These are phyloP conservation scores for Trichoderma sp. DNA, from an alignment of 2,329 filamentous ascomycete species.

Conservation along the genomic window DNA sequence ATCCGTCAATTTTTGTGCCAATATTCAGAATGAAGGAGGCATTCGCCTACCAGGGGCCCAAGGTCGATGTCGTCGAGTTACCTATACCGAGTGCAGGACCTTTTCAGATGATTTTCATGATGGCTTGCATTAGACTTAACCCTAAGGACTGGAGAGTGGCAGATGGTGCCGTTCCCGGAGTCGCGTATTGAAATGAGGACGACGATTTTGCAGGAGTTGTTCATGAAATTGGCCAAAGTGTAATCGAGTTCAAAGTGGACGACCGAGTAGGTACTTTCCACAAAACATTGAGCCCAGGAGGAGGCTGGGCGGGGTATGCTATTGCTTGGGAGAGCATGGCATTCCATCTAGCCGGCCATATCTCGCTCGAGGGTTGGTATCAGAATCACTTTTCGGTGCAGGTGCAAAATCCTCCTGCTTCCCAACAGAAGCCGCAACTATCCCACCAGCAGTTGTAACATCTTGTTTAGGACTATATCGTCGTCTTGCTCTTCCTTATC, in stretches of 20 bases:
- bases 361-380: constrained; percentile 43
- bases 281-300: constrained; percentile 33
- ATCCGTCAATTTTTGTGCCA: neutral
- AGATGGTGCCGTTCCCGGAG: neutral
- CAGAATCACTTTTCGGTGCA: constrained; percentile 1
- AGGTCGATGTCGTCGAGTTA: constrained; percentile 2
- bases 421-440: neutral
- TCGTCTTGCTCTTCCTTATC: neutral
- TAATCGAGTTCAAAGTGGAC: constrained; percentile 29
- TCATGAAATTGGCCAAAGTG: constrained; percentile 22
- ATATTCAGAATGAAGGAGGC: constrained; percentile 16
- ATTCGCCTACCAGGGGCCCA: neutral
- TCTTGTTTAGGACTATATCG: constrained; percentile 41
- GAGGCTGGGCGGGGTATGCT: constrained; percentile 58
- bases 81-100: constrained; percentile 15
- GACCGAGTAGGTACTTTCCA: constrained; percentile 47
- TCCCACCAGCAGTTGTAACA: constrained; percentile 36
- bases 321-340: constrained; percentile 54
- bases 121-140: constrained; percentile 23
- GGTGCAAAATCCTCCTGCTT: neutral
- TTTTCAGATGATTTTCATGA: constrained; percentile 25
- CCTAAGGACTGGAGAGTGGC: constrained; percentile 29
- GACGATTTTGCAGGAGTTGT: constrained; percentile 29
- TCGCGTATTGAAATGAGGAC: constrained; percentile 22
- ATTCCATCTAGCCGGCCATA: constrained; percentile 48